Conservation (phyloP, 192 early-diverging fungal species). For the Podila epigama region DNA sequence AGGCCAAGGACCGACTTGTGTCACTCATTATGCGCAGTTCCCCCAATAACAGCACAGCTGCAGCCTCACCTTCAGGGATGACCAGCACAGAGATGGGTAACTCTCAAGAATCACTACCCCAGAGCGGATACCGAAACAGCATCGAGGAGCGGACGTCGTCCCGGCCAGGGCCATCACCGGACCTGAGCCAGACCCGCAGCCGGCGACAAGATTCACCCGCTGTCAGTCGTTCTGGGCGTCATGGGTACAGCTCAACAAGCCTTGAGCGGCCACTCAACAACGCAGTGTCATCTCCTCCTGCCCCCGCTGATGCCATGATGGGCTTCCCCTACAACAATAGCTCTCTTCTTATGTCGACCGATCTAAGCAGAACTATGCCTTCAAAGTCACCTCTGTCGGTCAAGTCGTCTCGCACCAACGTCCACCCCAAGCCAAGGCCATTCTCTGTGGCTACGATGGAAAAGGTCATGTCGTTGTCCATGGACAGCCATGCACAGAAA, state of each 20-base stretch:
- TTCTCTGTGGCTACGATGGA: constrained; percentile 49
- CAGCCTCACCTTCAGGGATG: neutral
- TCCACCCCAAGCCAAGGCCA: constrained; percentile 33
- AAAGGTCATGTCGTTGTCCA: constrained; percentile 11
- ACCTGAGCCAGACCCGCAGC: constrained; percentile 21
- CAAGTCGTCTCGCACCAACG: neutral
- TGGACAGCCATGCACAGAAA: neutral
- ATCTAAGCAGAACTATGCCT: neutral
- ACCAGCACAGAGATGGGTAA: neutral
- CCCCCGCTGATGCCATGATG: constrained; percentile 9
- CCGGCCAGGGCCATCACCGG: neutral
- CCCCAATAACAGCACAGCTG: neutral
- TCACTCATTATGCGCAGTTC: constrained; percentile 19
- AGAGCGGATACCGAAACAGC: neutral
- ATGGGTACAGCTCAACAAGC: neutral
- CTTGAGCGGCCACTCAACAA: neutral
- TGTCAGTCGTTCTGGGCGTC: constrained; percentile 9
- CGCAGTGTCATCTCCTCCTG: neutral
- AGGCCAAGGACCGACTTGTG: constrained; percentile 28
- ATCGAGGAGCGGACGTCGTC: constrained; percentile 4
- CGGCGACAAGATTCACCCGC: constrained; percentile 26
- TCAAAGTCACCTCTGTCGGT: neutral
- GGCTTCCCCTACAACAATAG: constrained; percentile 49
- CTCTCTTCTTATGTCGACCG: constrained; percentile 24
- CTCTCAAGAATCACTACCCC: neutral